Conservation (phyloP, 306 rosid species). For the Quercus alba region DNA sequence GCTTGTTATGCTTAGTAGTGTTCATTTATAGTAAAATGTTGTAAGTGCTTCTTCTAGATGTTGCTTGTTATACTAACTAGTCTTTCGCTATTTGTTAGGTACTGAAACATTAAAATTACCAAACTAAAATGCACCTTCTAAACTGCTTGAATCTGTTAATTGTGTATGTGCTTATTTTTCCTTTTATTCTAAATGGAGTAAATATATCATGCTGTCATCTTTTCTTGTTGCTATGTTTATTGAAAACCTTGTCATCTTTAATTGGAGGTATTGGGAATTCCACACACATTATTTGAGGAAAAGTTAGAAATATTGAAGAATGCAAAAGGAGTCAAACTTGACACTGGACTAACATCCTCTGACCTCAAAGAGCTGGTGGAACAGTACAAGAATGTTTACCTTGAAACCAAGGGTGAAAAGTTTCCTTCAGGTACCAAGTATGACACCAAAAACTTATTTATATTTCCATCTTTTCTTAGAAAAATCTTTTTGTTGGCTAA, state of each 20-base stretch:
- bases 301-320: conserved; percentile 64
- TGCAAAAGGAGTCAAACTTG: conserved; percentile 56
- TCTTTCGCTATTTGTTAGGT: not conserved
- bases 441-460: conserved; percentile 16
- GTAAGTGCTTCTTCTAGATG: conserved; percentile 50
- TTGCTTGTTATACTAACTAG: not conserved
- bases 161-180: not conserved
- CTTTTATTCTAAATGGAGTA: not conserved
- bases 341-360: conserved; percentile 61
- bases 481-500: not conserved
- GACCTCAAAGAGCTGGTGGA: conserved; percentile 83
- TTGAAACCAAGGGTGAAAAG: conserved; percentile 58
- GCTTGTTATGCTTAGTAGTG: not conserved
- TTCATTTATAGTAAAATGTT: conserved; percentile 29
- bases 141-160: not conserved
- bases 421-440: conserved; percentile 82
- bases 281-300: conserved; percentile 87
- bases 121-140: not conserved
- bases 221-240: conserved; percentile 15
- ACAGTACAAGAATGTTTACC: conserved; percentile 76
- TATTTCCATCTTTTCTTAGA: not conserved
- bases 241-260: conserved; percentile 8
- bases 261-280: conserved; percentile 77
- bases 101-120: not conserved
- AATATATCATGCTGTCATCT: not conserved